These are phyloP conservation scores for Fraxinus velutina DNA, from an alignment of 305 asterid species.

Conservation along the genomic window DNA sequence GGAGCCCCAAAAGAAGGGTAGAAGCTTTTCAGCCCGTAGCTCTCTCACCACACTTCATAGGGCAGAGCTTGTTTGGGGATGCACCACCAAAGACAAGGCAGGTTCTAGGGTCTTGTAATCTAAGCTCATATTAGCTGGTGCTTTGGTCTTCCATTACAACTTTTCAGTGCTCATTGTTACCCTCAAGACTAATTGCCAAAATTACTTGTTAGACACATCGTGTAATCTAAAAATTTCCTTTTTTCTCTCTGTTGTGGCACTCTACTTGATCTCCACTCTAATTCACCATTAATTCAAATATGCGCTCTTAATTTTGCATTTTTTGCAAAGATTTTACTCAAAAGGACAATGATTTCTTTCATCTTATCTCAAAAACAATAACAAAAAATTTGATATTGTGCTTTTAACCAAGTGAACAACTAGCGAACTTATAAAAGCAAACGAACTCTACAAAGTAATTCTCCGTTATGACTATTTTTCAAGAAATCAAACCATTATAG, in stretches of 20 bases:
- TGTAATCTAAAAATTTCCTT: not conserved
- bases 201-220: not conserved
- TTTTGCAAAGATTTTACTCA: not conserved
- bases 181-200: not conserved
- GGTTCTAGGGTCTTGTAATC: not conserved
- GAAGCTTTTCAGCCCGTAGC: not conserved
- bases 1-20: not conserved
- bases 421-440: slow-evolving; percentile 13
- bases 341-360: slow-evolving; percentile 2
- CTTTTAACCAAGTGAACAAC: not conserved
- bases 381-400: not conserved
- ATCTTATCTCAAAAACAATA: not conserved
- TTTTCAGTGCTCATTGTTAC: not conserved
- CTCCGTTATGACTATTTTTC: not conserved
- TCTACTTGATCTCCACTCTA: slow-evolving; percentile 1
- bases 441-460: not conserved
- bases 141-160: not conserved
- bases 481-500: not conserved
- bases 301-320: not conserved
- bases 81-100: not conserved
- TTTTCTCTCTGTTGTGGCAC: not conserved
- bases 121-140: not conserved
- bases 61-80: not conserved
- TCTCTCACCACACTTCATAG: not conserved
- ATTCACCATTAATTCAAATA: not conserved